Evolutionary conservation across 768 basidiomycete species (phyloP), one percentile per base, ranked within the genome.

Genomic region (Russula lepida): DNA sequence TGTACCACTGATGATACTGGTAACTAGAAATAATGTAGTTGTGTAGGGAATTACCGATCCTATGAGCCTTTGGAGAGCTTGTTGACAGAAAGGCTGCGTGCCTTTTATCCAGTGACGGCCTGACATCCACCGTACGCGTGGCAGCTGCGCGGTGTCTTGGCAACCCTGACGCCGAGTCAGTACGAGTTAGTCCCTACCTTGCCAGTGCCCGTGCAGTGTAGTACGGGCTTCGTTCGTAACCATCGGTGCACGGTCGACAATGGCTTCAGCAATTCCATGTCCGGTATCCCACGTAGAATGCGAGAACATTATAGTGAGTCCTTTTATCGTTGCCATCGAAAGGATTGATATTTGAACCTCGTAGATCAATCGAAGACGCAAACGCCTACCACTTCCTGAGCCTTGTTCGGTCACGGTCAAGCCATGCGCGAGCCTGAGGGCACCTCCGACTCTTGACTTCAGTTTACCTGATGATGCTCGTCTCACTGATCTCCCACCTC

Each of bases 281-380:
- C 13, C 2, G 35, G 35, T 44, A 17, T 37, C 19, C 44, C 33
- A 53, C 37, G 23, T 43, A 23, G 33, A 41, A 48, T 17, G 27
- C 44, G 51, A 62, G 23, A 52, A 53, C 15, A 27, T 58, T 25
- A 53, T 58, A 25, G 61, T 62, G 30, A 53, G 61, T 27, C 30
- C 30, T 21, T 28, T 35, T 27, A 15, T 13, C 13, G 7, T 58
- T 32, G 48, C 5, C 21, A 27, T 44, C 19, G 21, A 25, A 3
- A 6, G 17, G n/a, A 13, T 41, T 32, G 25, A 33, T 27, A 11
- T 21, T 46, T 35, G 39, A 41, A 11, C 7, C 39, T 1, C 32
- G 41, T 44, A 64, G 63, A 62, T 64, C 17, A 64, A 48, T 55
- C 49, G 43, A 33, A 62, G 55, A 28, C 63, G 63, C 60, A 64